phyloP scores from a whole-genome alignment of 345 rosid species.

The Fremontodendron californicum region DNA sequence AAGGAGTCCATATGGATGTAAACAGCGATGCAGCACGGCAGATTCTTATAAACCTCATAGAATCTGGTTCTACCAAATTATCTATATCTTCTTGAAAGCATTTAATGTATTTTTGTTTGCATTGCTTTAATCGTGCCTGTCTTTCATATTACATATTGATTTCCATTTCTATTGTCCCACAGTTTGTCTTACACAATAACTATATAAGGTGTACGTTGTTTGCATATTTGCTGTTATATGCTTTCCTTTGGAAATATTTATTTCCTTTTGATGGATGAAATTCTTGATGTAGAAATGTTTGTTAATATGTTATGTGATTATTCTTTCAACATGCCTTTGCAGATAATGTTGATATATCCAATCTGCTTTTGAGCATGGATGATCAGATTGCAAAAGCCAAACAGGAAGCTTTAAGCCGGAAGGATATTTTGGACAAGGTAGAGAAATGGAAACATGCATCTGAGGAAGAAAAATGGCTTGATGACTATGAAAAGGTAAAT shows the following conservation, averaged over 20 bases:
- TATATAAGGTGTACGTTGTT: neutral
- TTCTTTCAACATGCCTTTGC: slow-evolving; percentile 11
- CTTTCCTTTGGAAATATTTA: neutral
- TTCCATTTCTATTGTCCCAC: neutral
- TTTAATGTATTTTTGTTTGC: neutral
- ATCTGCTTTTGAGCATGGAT: slow-evolving; percentile 75
- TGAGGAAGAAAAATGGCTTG: slow-evolving; percentile 93
- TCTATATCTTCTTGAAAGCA: neutral
- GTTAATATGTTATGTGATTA: slow-evolving; percentile 8
- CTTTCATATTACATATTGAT: neutral
- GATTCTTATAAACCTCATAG: slow-evolving; percentile 51
- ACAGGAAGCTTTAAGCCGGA: slow-evolving; percentile 71
- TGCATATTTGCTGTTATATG: neutral
- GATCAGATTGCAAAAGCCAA: slow-evolving; percentile 77
- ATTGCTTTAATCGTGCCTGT: neutral
- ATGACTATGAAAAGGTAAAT: slow-evolving; percentile 82
- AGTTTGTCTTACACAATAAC: neutral
- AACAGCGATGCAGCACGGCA: slow-evolving; percentile 66
- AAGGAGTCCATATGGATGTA: slow-evolving; percentile 65
- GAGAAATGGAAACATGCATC: slow-evolving; percentile 80
- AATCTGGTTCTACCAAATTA: slow-evolving; percentile 50
- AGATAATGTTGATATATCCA: slow-evolving; percentile 62
- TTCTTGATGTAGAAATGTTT: neutral
- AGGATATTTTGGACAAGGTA: slow-evolving; percentile 79
- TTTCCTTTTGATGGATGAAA: neutral